phyloP scores from a whole-genome alignment of 2,329 filamentous ascomycete genomes.

The Cryphonectria parasitica region DNA sequence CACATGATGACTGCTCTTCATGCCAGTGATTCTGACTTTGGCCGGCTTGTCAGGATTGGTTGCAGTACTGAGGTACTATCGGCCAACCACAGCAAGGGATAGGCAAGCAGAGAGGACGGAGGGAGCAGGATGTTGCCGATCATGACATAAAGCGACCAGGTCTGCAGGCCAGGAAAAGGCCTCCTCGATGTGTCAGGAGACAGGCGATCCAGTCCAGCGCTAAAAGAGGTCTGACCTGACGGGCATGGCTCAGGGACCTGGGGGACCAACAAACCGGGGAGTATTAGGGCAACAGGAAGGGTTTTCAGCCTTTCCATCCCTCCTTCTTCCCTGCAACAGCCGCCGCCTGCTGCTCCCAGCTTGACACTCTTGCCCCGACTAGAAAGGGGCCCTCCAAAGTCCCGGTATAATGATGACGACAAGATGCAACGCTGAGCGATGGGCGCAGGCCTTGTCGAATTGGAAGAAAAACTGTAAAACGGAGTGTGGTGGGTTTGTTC shows the following conservation, averaged over 20 bases:
- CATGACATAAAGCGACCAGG: conserved; percentile 22
- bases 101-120: neutral
- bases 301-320: neutral
- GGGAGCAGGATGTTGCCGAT: conserved; percentile 16
- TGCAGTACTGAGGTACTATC: neutral
- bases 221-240: neutral
- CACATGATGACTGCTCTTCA: neutral
- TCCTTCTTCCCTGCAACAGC: neutral
- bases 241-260: neutral
- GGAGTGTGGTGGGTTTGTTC: neutral
- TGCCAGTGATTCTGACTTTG: neutral
- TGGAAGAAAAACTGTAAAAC: neutral
- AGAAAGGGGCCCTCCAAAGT: neutral
- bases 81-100: neutral
- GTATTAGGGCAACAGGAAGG: neutral
- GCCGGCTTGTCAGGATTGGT: neutral
- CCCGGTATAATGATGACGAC: neutral
- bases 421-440: conserved; percentile 2
- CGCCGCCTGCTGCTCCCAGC: too few species aligned
- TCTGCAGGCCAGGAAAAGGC: neutral
- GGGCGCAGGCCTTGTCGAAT: neutral
- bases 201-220: neutral
- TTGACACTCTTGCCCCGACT: neutral
- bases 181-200: conserved; percentile 18
- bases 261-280: neutral